Evolutionary conservation across 331 rosid genomes (phyloP), one percentile per base, ranked within the genome.

Genomic region (Malus hybrid): DNA sequence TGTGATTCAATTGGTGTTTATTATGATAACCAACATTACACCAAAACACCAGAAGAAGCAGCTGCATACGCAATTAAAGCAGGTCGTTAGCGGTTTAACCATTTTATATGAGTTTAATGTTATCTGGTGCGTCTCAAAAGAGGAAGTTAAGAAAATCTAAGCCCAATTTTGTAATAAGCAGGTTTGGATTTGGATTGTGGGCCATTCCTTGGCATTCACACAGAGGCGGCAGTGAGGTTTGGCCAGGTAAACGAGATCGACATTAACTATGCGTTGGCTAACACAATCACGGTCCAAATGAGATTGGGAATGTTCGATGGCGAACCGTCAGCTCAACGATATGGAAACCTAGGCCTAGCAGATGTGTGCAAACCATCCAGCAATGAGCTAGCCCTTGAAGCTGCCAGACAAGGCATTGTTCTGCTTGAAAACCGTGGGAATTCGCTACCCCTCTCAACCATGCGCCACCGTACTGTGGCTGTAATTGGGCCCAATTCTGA

Each of bases 231-330:
- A 1, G 71, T 94, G 2, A 82, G 63, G 15, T 27, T 31, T 19
- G 95, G 95, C 22, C 85, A 90, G 10, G 46, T 94, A 5, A 71
- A 80, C 0, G 93, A 90, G 76, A 76, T 63, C 0, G 90, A 94
- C 19, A 81, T 94, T 22, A 81, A 90, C 84, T 81, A 80, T 44
- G 97, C 97, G 2, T 85, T 94, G 3, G 82, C 88, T 2, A 92
- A 90, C 75, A 87, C 91, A 6, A 18, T 94, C 1, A 77, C 88
- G 0, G 99, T 94, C 65, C 99, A 94, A 63, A 94, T 94, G 96
- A 86, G 99, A 72, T 80, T 94, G 54, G 99, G 99, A n/a, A 88
- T 94, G 97, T 94, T 88, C 2, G 97, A 94, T 3, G 99, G 96
- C 0, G 96, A 88, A 18, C 90, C 89, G 0, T 84, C 92, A 0